Percentiles rank a stretch among this genome's conserved stretches.
Evolutionary conservation across 257 asterid species (phyloP).

Genomic region (Petunia secreta): DNA sequence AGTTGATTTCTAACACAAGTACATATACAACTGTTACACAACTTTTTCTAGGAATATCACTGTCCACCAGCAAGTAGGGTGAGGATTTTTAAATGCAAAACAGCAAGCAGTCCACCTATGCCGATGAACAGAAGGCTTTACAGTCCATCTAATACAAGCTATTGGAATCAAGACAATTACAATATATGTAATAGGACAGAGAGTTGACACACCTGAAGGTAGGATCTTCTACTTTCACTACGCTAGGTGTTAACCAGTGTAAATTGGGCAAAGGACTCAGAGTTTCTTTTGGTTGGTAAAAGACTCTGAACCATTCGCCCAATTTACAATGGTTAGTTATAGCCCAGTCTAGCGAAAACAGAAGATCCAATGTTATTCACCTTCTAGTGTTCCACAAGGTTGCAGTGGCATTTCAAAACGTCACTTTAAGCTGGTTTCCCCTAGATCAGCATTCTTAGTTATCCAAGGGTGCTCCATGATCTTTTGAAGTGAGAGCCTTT

Average conservation of each 20-base stretch:
- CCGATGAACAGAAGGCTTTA: not conserved
- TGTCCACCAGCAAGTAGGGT: too few relatives aligned
- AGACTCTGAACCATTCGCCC: too few relatives aligned
- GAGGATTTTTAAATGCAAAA: too few relatives aligned
- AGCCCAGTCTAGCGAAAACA: too few relatives aligned
- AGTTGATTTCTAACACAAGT: too few relatives aligned
- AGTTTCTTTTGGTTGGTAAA: too few relatives aligned
- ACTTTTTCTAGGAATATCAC: too few relatives aligned
- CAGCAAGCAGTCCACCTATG: too few relatives aligned
- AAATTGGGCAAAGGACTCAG: not conserved
- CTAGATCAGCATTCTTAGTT: constrained; percentile 56
- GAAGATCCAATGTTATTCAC: too few relatives aligned
- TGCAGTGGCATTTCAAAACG: not conserved
- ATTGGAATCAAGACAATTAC: constrained; percentile 5
- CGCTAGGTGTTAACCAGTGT: not conserved
- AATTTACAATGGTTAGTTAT: too few relatives aligned
- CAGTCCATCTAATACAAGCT: constrained; percentile 17
- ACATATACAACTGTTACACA: too few relatives aligned
- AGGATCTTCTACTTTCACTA: not conserved
- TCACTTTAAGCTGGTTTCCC: constrained; percentile 48
- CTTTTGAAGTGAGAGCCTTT: constrained; percentile 78
- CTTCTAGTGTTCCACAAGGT: too few relatives aligned
- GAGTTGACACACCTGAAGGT: not conserved
- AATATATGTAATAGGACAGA: not conserved
- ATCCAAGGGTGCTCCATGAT: constrained; percentile 91